Percentiles rank a stretch among this genome's conserved stretches.
Evolutionary conservation across 345 rosid genomes (phyloP).

Genomic region (Viola odorata): DNA sequence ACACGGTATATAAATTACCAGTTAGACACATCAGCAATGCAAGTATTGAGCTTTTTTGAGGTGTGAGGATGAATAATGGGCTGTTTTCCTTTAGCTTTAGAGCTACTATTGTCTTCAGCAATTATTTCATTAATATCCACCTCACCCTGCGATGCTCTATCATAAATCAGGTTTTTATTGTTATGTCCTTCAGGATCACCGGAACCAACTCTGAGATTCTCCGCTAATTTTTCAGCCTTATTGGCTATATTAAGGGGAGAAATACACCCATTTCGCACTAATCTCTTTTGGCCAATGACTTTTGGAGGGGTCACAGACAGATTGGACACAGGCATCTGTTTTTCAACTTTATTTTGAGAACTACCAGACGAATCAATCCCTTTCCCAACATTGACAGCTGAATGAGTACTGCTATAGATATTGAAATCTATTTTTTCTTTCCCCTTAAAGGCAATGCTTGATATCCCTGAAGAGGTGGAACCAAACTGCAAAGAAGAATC

Average conservation of each 20-base stretch:
- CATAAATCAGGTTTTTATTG: slow-evolving; percentile 24
- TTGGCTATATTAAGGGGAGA: slow-evolving; percentile 62
- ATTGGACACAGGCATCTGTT: slow-evolving; percentile 20
- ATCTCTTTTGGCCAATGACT: slow-evolving; percentile 47
- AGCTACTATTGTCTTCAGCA: slow-evolving; percentile 30
- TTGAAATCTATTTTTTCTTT: slow-evolving; percentile 48
- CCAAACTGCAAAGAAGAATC: slow-evolving; percentile 24
- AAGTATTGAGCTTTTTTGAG: slow-evolving; percentile 20
- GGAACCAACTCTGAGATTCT: slow-evolving; percentile 16
- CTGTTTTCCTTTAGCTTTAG: slow-evolving; percentile 49
- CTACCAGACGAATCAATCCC: slow-evolving; percentile 33
- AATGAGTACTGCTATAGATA: slow-evolving; percentile 29
- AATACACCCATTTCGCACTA: slow-evolving; percentile 89
- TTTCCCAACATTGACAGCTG: slow-evolving; percentile 30
- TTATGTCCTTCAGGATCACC: slow-evolving; percentile 19
- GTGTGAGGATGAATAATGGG: slow-evolving; percentile 22
- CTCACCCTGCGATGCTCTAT: slow-evolving; percentile 16
- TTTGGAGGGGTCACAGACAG: slow-evolving; percentile 29
- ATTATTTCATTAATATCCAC: slow-evolving; percentile 40
- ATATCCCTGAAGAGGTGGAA: slow-evolving; percentile 22
- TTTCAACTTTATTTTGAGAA: slow-evolving; percentile 21
- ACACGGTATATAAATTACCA: slow-evolving; percentile 35
- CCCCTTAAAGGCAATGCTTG: slow-evolving; percentile 45
- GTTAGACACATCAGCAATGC: slow-evolving; percentile 19
- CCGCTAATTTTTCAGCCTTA: slow-evolving; percentile 39